Base-by-base conservation (phyloP, 805 yeast species). In the Millerago galiae region DNA sequence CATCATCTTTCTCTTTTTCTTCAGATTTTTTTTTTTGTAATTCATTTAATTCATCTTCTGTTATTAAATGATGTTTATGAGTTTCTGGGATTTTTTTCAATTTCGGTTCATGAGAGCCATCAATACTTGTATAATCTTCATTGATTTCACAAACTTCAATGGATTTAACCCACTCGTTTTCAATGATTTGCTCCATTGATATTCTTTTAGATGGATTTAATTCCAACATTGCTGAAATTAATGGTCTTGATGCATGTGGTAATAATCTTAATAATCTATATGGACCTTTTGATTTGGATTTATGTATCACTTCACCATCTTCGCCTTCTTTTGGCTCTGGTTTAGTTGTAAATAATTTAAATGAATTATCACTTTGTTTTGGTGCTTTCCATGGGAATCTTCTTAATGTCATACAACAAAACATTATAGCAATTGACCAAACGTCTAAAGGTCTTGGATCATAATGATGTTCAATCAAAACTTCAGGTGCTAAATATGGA, bases 361-460 rank as follows among this genome's bases (percentile, higher is more conserved):
- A 91, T 5, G 93, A 80, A 41, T 79, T 79, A 60, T 90, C 96
- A 7, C 77, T 67, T 21, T 67, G 63, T 50, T 82, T 80, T n/a
- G 97, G 96, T 2, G 90, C 75, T 60, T 88, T 88, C 99, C 99
- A 91, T 1, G 99, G 98, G 64, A 91, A 91, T 46, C 95, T 66
- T 51, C 83, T 77, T 51, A 90, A 66, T 2, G 83, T 71, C 90
- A 89, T 85, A 65, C 98, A 90, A 60, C 95, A 88, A 59, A 75
- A 91, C 41, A 93, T 87, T 25, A 91, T 86, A 0, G 95, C 98
- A 41, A 87, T 68, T 1, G 96, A 86, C 99, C 99, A 91, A 17
- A 90, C 77, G 60, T 91, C 99, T 2, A 81, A 87, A 6, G 83
- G 80, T 40, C 93, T 75, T 15, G 97, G 93, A 60, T 91, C 96